Evolutionary conservation across 192 early-diverging fungal species (phyloP).

Genomic region (Linnemannia hyalina): DNA sequence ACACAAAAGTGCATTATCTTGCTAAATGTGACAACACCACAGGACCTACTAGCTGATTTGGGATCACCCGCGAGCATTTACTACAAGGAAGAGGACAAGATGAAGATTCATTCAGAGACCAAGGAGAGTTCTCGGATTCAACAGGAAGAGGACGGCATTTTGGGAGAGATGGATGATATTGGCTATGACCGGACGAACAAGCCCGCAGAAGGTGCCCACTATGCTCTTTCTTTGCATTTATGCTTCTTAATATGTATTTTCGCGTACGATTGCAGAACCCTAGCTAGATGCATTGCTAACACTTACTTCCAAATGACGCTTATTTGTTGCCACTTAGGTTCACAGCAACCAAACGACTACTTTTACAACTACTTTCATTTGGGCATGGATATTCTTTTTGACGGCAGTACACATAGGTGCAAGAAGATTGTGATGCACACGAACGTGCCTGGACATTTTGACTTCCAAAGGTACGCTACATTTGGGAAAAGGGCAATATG

Average conservation of each 20-base stretch:
- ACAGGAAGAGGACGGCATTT: slow-evolving; percentile 45
- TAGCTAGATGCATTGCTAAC: background rate
- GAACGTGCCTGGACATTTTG: slow-evolving; percentile 78
- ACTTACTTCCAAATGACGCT: background rate
- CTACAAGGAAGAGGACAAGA: slow-evolving; percentile 80
- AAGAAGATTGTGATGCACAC: slow-evolving; percentile 82
- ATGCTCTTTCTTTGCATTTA: background rate
- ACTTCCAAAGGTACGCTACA: slow-evolving; percentile 68
- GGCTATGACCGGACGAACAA: slow-evolving; percentile 30
- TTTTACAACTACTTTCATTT: slow-evolving; percentile 84
- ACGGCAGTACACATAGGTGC: slow-evolving; percentile 72
- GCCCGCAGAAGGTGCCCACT: slow-evolving; percentile 21
- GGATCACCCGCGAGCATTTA: slow-evolving; percentile 73
- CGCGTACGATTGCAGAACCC: background rate
- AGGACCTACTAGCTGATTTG: slow-evolving; percentile 79
- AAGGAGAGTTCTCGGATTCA: slow-evolving; percentile 27
- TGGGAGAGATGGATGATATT: slow-evolving; percentile 55
- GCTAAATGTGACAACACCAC: slow-evolving; percentile 69
- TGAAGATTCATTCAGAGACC: slow-evolving; percentile 72
- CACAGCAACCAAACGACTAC: slow-evolving; percentile 70
- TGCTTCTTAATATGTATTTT: background rate
- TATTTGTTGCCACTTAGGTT: slow-evolving; percentile 21
- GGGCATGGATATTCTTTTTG: slow-evolving; percentile 82
- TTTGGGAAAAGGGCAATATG: no score
- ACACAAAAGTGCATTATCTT: slow-evolving; percentile 51